phyloP scores from a whole-genome alignment of 129 eudicot genomes.

The Logfia minima region DNA sequence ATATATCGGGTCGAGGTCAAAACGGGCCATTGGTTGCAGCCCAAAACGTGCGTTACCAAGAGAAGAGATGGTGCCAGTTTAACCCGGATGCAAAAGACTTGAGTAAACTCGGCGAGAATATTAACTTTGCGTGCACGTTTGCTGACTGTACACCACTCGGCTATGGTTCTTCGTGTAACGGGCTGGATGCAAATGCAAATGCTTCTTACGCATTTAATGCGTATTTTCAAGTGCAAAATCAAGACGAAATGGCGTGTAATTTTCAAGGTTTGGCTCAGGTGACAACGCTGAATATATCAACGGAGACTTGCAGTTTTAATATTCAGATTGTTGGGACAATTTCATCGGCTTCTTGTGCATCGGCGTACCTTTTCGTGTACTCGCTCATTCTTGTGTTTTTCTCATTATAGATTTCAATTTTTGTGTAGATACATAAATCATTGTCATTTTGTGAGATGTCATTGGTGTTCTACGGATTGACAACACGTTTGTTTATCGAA shows the following conservation, averaged over 20 bases:
- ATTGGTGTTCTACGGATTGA: slow-evolving; percentile 26
- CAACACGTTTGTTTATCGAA: slow-evolving; percentile 12
- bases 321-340: slow-evolving; percentile 47
- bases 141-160: slow-evolving; percentile 61
- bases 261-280: slow-evolving; percentile 53
- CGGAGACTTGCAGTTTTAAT: slow-evolving; percentile 49
- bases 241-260: slow-evolving; percentile 41
- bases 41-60: slow-evolving; percentile 57
- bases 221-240: slow-evolving; percentile 55
- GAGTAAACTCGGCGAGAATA: slow-evolving; percentile 55
- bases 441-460: slow-evolving; percentile 21
- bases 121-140: slow-evolving; percentile 63
- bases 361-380: slow-evolving; percentile 24
- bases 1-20: slow-evolving; percentile 51
- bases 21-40: slow-evolving; percentile 59
- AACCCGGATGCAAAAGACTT: slow-evolving; percentile 63
- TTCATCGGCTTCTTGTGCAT: slow-evolving; percentile 26
- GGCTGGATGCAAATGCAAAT: slow-evolving; percentile 51
- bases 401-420: slow-evolving; percentile 28
- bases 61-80: slow-evolving; percentile 76
- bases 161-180: slow-evolving; percentile 62
- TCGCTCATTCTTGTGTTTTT: slow-evolving; percentile 19
- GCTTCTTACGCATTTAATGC: slow-evolving; percentile 67
- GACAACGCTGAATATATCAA: slow-evolving; percentile 50
- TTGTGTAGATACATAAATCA: slow-evolving; percentile 21